Base-by-base conservation (phyloP, 805 yeast species). In the Saccharomycopsis lassenensis region DNA sequence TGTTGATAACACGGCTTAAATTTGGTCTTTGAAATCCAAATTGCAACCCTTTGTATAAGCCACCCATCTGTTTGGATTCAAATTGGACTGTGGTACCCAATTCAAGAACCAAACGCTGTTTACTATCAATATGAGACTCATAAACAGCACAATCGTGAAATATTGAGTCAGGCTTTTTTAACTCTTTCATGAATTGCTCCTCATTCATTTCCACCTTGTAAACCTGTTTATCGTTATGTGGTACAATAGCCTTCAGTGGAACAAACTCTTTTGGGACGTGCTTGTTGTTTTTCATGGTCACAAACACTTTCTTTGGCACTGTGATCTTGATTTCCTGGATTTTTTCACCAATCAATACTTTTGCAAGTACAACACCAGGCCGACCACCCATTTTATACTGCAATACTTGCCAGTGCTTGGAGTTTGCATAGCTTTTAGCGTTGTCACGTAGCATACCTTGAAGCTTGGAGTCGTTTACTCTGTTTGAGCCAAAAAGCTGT, bases 41-140 rank as follows among this genome's bases (percentile, higher is more conserved):
- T 47, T 83, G 86, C 39, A 91, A 59, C 20, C 95, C 94, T 48
- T 69, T 72, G 5, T 96, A 94, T 7, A 93, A 61, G 0, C 86
- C 74, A 6, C 96, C 95, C n/a, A 83, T 70, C 37, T 69, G 65
- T 1, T 73, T 61, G 30, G 78, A 77, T 44, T 75, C 83, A 45
- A 87, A 78, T 11, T 65, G 65, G 15, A 87, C 80, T 11, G 73
- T 64, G 17, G 76, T 64, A 3, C 98, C 97, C 12, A 91, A 59
- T 22, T 78, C 79, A 45, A 91, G 69, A 29, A 85, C 69, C 0
- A 85, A 85, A 32, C 95, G 62, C 41, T 85, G 89, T 3, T 69
- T 61, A 0, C 84, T 56, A 6, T 62, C 64, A 26, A 91, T 63
- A 18, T 82, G 71, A 4, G 85, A 59, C 53, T 91, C 98, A 58